Base-by-base conservation (phyloP, 208 protist genomes). In the Wallacemonas sp. region DNA sequence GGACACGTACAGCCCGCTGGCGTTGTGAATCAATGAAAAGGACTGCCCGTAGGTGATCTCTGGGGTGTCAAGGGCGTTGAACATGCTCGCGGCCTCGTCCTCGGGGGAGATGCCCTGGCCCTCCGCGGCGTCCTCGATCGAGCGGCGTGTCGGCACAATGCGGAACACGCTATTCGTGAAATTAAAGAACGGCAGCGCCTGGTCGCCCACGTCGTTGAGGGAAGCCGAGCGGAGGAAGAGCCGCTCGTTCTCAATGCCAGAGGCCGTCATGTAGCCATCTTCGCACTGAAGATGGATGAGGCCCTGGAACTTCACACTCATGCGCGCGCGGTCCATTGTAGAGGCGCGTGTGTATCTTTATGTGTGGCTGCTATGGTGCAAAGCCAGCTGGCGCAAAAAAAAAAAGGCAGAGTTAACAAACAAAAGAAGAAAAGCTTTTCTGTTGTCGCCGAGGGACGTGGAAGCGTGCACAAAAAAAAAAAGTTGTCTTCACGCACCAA, bases 11-110 rank as follows among this genome's bases (percentile, higher is more conserved):
- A 89, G 67, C 4, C 71, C 69, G 66, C 81, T 90, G 21, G 76
- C 70, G 37, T 53, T 48, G 76, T 93, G 87, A 29, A 83, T 53
- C 3, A 93, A 77, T 5, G 76, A 76, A 67, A 90, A 90, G 53
- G 44, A 55, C 70, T 71, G 44, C 36, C 87, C 83, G 68, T 89
- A 93, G 38, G 73, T 82, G 50, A 93, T 72, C 36, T 93, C 73
- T 39, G 54, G 66, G 24, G 63, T 63, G 48, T 77, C 71, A 15
- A 79, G 50, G 32, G 68, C 64, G 66, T 74, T 64, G 8, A 72
- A 68, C 10, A 70, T 30, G 19, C 63, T 76, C 27, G 42, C 30
- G 12, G 74, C 42, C 29, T 69, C 64, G 30, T 26, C 63, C 9
- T 48, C 57, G 5, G 45, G 45, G 1, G 21, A 27, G 34, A 55